These are phyloP conservation scores for Arabidopsis hybrid DNA, from an alignment of 441 rosid genomes.

Conservation along the genomic window DNA sequence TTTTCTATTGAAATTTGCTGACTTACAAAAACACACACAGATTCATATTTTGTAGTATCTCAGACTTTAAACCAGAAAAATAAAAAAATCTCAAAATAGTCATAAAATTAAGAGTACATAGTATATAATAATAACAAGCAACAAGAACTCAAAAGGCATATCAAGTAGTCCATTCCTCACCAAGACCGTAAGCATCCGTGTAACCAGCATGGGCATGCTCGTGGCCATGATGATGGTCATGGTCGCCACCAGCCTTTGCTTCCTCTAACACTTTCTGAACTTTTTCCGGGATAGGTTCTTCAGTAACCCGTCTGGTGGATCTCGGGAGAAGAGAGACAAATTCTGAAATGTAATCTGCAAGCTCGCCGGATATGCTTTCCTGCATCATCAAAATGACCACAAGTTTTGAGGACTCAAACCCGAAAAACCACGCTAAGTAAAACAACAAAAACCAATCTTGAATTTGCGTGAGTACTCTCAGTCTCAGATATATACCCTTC, in stretches of 20 bases:
- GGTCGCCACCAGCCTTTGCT: slow-evolving; percentile 52
- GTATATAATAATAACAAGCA: slow-evolving; percentile 9
- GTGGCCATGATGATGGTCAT: slow-evolving; percentile 52
- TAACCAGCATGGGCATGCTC: slow-evolving; percentile 47
- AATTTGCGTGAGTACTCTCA: background rate
- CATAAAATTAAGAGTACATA: background rate
- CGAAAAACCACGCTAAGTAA: background rate
- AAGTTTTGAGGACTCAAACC: background rate
- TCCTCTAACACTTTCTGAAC: slow-evolving; percentile 68
- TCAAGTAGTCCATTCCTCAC: slow-evolving; percentile 71
- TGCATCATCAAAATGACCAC: slow-evolving; percentile 42
- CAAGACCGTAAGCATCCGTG: slow-evolving; percentile 75
- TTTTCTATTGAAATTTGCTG: no score
- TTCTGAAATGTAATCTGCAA: slow-evolving; percentile 57
- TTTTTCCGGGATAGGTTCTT: slow-evolving; percentile 70
- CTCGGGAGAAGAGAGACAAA: slow-evolving; percentile 75
- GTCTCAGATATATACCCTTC: background rate
- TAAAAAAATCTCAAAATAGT: background rate
- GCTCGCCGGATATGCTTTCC: slow-evolving; percentile 72
- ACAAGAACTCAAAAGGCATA: slow-evolving; percentile 12
- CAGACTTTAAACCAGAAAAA: background rate
- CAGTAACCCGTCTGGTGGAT: slow-evolving; percentile 56
- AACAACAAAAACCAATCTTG: background rate
- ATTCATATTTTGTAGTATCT: background rate
- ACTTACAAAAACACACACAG: background rate